Evolutionary conservation across 805 yeast species (phyloP), one percentile per base, ranked within the genome.

Genomic region (Starmera caribaea): DNA sequence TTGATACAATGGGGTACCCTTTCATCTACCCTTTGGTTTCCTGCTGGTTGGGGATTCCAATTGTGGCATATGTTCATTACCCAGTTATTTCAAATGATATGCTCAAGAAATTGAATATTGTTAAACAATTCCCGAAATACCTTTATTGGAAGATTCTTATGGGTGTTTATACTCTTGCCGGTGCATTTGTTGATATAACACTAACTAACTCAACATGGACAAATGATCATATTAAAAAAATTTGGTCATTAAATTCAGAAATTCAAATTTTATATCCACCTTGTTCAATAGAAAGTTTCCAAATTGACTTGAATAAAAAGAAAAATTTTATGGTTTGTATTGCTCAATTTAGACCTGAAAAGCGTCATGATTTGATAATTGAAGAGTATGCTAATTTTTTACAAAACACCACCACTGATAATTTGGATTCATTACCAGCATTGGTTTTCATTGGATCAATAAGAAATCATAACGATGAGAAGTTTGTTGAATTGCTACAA

Each of bases 261-360:
- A 65, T 53, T 41, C 57, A 62, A 7, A 71, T 81, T 2, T 63
- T 89, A 28, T 92, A 85, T 54, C 98, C 99, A 5, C 97, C 98
- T 0, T 85, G 94, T 54, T 86, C 89, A 3, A 76, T 87, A 8
- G 84, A 80, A 48, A 68, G 66, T 29, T 57, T 73, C 37, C 55
- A 62, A 15, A 47, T 48, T 21, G 51, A 17, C 36, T 49, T 17
- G 32, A 45, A 47, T 16, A 28, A 42, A 8, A 59, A 56, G 54
- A 78, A 55, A 44, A 64, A 49, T 52, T 53, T 45, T 49, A 58
- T 49, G 52, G 50, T 67, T 1, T 61, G 60, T 41, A 63, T 92
- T 36, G 97, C 97, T 0, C 99, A 92, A 60, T 92, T 85, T 62
- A 75, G 99, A 42, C 92, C 96, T 2, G 99, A 92, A 57, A 92